A percentile compares a stretch with the other conserved stretches of the same genome.
phyloP scores from a whole-genome alignment of 306 rosid species.

The Pyrus communis region DNA sequence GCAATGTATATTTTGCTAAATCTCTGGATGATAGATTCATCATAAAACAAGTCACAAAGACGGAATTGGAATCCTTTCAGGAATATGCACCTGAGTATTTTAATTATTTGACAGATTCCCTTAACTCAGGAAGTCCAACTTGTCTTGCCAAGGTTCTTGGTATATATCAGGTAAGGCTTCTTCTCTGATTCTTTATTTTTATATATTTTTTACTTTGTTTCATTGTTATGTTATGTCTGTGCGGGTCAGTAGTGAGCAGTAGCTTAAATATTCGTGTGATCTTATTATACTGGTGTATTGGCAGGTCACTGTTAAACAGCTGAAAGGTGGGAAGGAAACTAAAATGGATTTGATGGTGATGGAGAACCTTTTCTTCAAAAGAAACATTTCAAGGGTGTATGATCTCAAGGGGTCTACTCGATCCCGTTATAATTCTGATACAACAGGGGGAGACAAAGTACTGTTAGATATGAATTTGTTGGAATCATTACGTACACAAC shows the following conservation, averaged over 20 bases:
- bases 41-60: conserved; percentile 84
- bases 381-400: conserved; percentile 75
- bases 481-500: conserved; percentile 78
- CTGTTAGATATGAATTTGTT: conserved; percentile 88
- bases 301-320: conserved; percentile 75
- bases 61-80: conserved; percentile 86
- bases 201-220: background rate
- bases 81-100: conserved; percentile 87
- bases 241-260: background rate
- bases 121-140: conserved; percentile 75
- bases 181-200: background rate
- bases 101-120: conserved; percentile 64
- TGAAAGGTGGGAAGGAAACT: conserved; percentile 89
- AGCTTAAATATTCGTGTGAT: background rate
- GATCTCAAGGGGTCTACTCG: conserved; percentile 98
- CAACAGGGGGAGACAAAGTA: conserved; percentile 76
- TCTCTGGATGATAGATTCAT: conserved; percentile 91
- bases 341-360: conserved; percentile 91
- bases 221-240: background rate
- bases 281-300: conserved; percentile 11
- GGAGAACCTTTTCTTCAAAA: conserved; percentile 94
- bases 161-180: conserved; percentile 65
- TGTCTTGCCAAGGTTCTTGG: conserved; percentile 98
- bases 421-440: conserved; percentile 81
- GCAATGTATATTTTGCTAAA: conserved; percentile 95